Evolutionary conservation across 2,329 filamentous ascomycete species (phyloP).

Genomic region (Aspergillus terreus): DNA sequence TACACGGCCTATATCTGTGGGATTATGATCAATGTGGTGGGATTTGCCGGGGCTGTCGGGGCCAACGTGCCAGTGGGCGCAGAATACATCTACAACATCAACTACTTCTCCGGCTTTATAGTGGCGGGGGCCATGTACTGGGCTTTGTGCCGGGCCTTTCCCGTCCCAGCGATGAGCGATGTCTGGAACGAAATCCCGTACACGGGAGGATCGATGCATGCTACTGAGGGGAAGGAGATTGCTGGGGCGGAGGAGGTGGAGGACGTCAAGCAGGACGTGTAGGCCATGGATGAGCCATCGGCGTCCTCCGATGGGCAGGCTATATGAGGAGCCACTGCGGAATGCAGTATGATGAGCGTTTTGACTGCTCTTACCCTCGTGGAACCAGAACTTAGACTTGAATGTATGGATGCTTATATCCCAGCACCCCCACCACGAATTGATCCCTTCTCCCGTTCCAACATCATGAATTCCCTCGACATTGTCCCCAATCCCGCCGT

Average conservation of each 20-base stretch:
- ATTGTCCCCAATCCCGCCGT: neutral
- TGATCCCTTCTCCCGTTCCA: no score
- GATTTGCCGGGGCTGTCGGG: conserved; percentile 80
- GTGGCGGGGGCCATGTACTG: conserved; percentile 67
- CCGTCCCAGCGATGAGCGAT: conserved; percentile 70
- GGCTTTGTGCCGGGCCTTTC: conserved; percentile 62
- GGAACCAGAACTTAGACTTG: no score
- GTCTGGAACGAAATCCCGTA: conserved; percentile 70
- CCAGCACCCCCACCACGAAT: no score
- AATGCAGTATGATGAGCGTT: no score
- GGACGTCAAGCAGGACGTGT: neutral
- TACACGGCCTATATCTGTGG: conserved; percentile 79
- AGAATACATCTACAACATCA: conserved; percentile 81
- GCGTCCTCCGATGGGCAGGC: no score
- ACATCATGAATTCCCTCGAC: no score
- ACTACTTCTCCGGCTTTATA: conserved; percentile 83
- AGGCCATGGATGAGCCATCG: neutral
- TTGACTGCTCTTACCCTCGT: no score
- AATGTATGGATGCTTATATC: no score
- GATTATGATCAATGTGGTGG: conserved; percentile 86
- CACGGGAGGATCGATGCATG: conserved; percentile 24
- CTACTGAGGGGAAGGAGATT: conserved; percentile 32
- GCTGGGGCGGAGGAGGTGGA: conserved; percentile 1
- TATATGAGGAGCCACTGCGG: no score
- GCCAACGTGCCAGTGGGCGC: conserved; percentile 69